These are phyloP conservation scores for Halocafeteria seosinensis DNA, from an alignment of 108 stramenopile species.

Conservation along the genomic window DNA sequence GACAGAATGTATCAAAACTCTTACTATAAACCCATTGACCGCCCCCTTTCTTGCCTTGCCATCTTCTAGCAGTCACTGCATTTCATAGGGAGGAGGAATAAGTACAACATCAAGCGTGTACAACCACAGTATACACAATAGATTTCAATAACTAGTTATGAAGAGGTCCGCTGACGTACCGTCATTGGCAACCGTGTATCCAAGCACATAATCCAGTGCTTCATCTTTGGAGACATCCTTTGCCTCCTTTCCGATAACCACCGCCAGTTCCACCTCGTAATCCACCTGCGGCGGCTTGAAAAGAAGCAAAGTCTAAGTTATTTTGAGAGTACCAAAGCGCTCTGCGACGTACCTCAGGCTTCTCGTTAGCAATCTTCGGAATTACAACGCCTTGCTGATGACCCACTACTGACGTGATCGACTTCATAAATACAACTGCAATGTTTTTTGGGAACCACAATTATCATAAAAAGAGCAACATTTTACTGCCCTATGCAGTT, in stretches of 20 bases:
- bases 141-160: neutral
- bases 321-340: too few species aligned
- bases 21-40: constrained; percentile 24
- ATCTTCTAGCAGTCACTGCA: constrained; percentile 14
- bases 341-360: too few species aligned
- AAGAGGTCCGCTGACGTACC: too few species aligned
- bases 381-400: constrained; percentile 7
- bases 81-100: too few species aligned
- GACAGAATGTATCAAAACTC: constrained; percentile 21
- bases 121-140: neutral
- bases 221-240: constrained; percentile 15
- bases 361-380: neutral
- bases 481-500: too few species aligned
- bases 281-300: constrained; percentile 14
- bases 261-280: constrained; percentile 26
- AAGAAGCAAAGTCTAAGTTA: too few species aligned
- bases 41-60: constrained; percentile 21
- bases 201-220: constrained; percentile 23
- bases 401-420: constrained; percentile 6
- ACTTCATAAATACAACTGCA: constrained; percentile 22
- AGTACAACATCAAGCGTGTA: neutral
- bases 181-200: constrained; percentile 20
- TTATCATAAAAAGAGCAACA: too few species aligned
- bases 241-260: constrained; percentile 18
- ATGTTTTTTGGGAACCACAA: too few species aligned